A percentile compares a stretch with the other conserved stretches of the same genome.
Conservation (phyloP, 345 rosid genomes). For the Cardiospermum halicacabum region DNA sequence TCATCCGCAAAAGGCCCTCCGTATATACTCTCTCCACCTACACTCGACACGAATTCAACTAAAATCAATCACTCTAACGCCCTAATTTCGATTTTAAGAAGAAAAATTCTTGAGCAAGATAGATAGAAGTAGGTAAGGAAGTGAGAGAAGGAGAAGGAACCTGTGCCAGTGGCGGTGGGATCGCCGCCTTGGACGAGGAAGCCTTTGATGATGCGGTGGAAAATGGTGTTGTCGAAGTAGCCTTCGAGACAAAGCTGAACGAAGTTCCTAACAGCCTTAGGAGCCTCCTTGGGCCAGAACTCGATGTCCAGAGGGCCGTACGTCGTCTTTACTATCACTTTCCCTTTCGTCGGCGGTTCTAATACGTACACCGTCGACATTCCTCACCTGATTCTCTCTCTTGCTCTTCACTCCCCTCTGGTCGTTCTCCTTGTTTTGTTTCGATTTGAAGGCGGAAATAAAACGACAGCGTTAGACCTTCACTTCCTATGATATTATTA, state of each 20-base stretch:
- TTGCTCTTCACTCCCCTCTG: background rate
- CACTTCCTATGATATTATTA: no score
- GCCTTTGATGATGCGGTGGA: constrained; percentile 88
- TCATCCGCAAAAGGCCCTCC: constrained; percentile 72
- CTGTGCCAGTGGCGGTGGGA: constrained; percentile 85
- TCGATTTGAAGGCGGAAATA: no score
- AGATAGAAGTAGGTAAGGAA: no score
- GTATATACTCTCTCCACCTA: constrained; percentile 88
- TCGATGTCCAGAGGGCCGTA: constrained; percentile 87
- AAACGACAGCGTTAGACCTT: no score
- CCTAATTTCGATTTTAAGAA: background rate
- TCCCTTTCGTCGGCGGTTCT: constrained; percentile 95
- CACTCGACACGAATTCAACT: no score
- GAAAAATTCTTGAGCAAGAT: no score
- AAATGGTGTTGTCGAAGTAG: constrained; percentile 77
- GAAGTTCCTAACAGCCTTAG: constrained; percentile 90
- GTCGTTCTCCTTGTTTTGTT: background rate
- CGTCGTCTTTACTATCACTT: constrained; percentile 71
- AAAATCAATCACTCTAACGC: background rate
- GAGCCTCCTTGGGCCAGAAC: constrained; percentile 95
- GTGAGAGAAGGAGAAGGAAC: constrained; percentile 20
- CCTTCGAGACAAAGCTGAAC: constrained; percentile 93
- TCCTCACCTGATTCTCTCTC: background rate
- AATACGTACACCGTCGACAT: constrained; percentile 89
- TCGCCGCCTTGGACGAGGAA: constrained; percentile 90